phyloP scores from a whole-genome alignment of 306 rosid genomes.

The Biancaea sappan region DNA sequence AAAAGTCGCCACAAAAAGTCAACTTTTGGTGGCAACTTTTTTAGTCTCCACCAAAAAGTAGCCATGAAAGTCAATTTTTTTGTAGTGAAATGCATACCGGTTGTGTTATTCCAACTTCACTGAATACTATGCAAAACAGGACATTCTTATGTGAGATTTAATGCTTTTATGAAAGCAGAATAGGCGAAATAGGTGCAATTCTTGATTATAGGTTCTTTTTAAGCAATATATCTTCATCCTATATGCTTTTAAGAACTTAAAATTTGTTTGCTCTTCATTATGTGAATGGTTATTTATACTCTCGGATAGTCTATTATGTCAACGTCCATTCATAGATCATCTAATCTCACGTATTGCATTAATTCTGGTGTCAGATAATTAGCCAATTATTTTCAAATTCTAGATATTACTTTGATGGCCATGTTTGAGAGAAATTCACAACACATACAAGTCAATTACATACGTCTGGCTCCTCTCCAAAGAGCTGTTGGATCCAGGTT shows the following conservation, averaged over 20 bases:
- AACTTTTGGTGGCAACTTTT: no score
- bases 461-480: no score
- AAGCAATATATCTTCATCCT: constrained; percentile 10
- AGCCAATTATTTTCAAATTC: background rate
- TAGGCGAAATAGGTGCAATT: constrained; percentile 68
- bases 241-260: constrained; percentile 26
- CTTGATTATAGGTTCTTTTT: constrained; percentile 22
- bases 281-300: constrained; percentile 8
- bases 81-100: constrained; percentile 88
- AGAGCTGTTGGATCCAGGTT: no score
- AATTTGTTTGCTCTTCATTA: constrained; percentile 1
- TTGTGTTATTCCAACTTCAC: constrained; percentile 68
- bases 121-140: constrained; percentile 82
- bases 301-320: background rate
- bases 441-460: no score
- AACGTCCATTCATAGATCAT: constrained; percentile 16
- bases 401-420: no score
- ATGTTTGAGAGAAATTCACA: no score
- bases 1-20: no score
- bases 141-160: constrained; percentile 85
- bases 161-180: constrained; percentile 75
- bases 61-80: no score
- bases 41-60: no score
- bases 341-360: constrained; percentile 1
- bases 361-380: constrained; percentile 3